A percentile compares a stretch with the other conserved stretches of the same genome.
Conservation (phyloP, 345 rosid genomes). For the Diplotaxis tenuifolia region DNA sequence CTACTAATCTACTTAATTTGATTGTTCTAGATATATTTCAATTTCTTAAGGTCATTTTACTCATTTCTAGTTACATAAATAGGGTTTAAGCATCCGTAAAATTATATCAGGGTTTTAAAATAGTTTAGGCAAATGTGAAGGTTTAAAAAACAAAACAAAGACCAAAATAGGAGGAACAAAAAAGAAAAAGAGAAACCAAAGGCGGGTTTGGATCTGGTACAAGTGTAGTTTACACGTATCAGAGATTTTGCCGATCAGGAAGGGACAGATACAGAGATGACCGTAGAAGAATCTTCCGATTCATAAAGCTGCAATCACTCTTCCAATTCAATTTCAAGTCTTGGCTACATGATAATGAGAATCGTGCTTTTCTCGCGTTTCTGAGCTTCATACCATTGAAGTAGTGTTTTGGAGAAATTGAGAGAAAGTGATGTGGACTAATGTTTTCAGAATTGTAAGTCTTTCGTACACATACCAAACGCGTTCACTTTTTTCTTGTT, state of each 20-base stretch:
- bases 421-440: conserved; percentile 61
- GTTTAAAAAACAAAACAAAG: neutral
- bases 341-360: neutral
- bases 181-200: neutral
- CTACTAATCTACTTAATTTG: too few species aligned
- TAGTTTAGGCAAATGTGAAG: neutral
- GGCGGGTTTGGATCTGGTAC: neutral
- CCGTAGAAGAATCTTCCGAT: neutral
- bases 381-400: neutral
- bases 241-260: neutral
- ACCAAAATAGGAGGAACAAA: neutral
- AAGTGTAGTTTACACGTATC: neutral
- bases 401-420: neutral
- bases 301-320: neutral
- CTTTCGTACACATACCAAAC: neutral
- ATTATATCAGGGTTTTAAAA: neutral
- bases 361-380: neutral
- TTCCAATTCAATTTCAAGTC: neutral
- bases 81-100: too few species aligned
- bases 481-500: neutral
- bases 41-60: too few species aligned
- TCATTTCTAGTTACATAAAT: too few species aligned
- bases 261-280: neutral
- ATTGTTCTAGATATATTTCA: too few species aligned
- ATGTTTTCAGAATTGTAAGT: conserved; percentile 79